Percentiles rank a stretch among this genome's conserved stretches.
Evolutionary conservation across 2,329 filamentous ascomycete species (phyloP).

Genomic region (Xylariaceae sp.): DNA sequence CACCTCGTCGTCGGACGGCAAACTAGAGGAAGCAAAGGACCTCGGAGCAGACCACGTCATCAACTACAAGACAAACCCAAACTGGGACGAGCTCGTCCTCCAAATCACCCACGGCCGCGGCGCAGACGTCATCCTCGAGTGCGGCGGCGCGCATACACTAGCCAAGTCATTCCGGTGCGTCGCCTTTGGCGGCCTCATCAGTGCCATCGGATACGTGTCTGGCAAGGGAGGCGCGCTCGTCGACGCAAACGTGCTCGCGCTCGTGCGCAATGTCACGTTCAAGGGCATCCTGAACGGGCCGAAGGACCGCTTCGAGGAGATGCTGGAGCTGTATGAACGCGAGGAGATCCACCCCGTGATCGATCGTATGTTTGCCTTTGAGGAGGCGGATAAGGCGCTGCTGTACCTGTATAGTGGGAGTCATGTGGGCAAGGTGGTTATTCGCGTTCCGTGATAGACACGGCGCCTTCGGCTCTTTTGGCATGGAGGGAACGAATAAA

Average conservation of each 20-base stretch:
- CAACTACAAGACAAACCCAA: slow-evolving; percentile 49
- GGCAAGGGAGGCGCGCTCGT: slow-evolving; percentile 42
- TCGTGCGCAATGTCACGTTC: slow-evolving; percentile 35
- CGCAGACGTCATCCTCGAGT: slow-evolving; percentile 52
- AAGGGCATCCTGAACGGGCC: slow-evolving; percentile 54
- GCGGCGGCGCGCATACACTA: slow-evolving; percentile 48
- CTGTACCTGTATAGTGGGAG: slow-evolving; percentile 47
- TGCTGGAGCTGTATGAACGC: slow-evolving; percentile 43
- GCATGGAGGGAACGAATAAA: no score
- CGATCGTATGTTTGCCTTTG: slow-evolving; percentile 43
- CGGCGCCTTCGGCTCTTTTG: no score
- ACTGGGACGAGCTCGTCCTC: slow-evolving; percentile 48
- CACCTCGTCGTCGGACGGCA: slow-evolving; percentile 42
- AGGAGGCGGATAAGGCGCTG: slow-evolving; percentile 45
- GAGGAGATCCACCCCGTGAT: slow-evolving; percentile 44
- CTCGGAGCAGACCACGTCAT: slow-evolving; percentile 49
- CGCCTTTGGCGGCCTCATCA: slow-evolving; percentile 51
- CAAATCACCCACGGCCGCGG: slow-evolving; percentile 41
- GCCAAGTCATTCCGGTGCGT: slow-evolving; percentile 48
- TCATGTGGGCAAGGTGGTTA: slow-evolving; percentile 55
- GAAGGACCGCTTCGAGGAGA: slow-evolving; percentile 52
- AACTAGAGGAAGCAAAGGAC: slow-evolving; percentile 41
- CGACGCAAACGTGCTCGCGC: slow-evolving; percentile 49
- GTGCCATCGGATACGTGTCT: slow-evolving; percentile 38
- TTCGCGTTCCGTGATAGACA: slow-evolving; percentile 33